phyloP scores from a whole-genome alignment of 1,284 basidiomycete genomes.

The Apiotrichum montevideense region DNA sequence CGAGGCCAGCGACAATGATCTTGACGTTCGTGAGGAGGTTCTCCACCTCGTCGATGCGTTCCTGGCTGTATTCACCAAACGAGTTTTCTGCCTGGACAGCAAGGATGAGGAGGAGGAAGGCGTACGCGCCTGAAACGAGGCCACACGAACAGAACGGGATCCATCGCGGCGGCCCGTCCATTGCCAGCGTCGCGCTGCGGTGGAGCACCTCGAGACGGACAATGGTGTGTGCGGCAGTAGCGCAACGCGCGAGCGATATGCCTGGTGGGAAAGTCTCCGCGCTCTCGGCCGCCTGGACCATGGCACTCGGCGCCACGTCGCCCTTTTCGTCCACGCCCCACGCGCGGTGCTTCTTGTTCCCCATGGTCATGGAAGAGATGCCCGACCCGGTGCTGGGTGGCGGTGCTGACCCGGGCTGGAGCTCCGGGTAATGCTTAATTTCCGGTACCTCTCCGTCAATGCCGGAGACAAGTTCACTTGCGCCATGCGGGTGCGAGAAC shows the following conservation, averaged over 20 bases:
- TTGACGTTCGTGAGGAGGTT: constrained; percentile 46
- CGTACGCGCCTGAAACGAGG: constrained; percentile 44
- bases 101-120: constrained; percentile 45
- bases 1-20: constrained; percentile 45
- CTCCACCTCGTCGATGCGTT: constrained; percentile 38
- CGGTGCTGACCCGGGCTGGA: not conserved
- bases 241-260: constrained; percentile 42
- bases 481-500: constrained; percentile 37
- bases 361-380: not conserved
- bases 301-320: constrained; percentile 15
- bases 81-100: constrained; percentile 44
- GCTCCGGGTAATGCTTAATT: not conserved
- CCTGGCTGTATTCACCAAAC: constrained; percentile 25
- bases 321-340: constrained; percentile 44
- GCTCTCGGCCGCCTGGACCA: constrained; percentile 1
- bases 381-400: not conserved
- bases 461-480: constrained; percentile 18
- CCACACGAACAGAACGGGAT: constrained; percentile 48
- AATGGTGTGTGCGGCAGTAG: constrained; percentile 46
- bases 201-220: constrained; percentile 46
- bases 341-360: constrained; percentile 31
- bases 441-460: not conserved
- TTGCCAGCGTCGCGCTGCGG: constrained; percentile 42
- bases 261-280: constrained; percentile 44
- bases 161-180: constrained; percentile 42